Evolutionary conservation across 345 rosid genomes (phyloP), one percentile per base, ranked within the genome.

Genomic region (Hibiscus tridactylites): DNA sequence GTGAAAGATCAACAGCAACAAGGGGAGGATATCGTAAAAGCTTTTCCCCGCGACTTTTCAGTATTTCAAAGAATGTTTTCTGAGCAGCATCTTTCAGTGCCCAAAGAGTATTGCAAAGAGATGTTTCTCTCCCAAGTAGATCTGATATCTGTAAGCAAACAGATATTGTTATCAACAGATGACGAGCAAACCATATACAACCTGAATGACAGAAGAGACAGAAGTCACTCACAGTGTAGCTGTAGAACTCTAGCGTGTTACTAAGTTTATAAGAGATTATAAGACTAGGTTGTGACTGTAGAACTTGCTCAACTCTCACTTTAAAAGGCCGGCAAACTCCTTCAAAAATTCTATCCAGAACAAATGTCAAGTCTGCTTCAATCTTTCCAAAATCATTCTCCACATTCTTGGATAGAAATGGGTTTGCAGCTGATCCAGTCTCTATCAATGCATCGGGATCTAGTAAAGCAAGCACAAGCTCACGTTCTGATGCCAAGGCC

Each of bases 291-390:
- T 96, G 99, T 54, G 98, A 92, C 86, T 91, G 96, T 80, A 96
- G 71, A 72, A 92, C 99, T 87, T 92, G 99, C 73, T 96, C 99
- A 47, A 96, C 98, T 84, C 98, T 87, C 71, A 96, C 96, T 92
- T 96, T 96, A 81, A 96, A 92, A 37, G 99, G 99, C 64, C 99
- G 85, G 79, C 98, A 96, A 78, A 96, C 98, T 80, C 99, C 99
- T 86, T 96, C 97, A 74, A 96, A 92, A 77, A 96, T 89, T 85
- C 99, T 96, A 81, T 96, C 99, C 71, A 92, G 85, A 71, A 96
- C 91, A 84, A 89, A 92, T 44, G 88, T 85, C 72, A 88, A 80
- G 78, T 96, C 91, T 56, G 96, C 79, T 77, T 91, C 97, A 64
- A 85, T 73, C 86, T 96, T 96, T 59, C 85, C 84, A 67, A 71